Evolutionary conservation across 2,329 filamentous ascomycete genomes (phyloP).

Genomic region (Claviceps monticola): DNA sequence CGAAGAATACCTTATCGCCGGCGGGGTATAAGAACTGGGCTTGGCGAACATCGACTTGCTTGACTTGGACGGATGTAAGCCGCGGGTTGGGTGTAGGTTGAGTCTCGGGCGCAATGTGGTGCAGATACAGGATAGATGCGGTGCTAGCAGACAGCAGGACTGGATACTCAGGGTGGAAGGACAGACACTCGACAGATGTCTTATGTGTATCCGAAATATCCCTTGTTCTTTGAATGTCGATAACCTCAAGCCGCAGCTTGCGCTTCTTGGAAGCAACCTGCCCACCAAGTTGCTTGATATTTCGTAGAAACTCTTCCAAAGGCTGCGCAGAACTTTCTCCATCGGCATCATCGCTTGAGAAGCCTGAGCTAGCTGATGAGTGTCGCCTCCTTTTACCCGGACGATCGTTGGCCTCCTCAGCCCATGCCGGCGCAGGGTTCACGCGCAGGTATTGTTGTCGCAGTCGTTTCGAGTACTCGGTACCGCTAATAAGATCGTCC

Average conservation of each 20-base stretch:
- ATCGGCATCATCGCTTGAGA: constrained; percentile 40
- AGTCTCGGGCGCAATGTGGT: constrained; percentile 70
- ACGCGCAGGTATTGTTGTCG: constrained; percentile 59
- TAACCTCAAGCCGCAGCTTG: constrained; percentile 70
- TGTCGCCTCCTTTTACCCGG: constrained; percentile 36
- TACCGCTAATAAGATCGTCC: constrained; percentile 76
- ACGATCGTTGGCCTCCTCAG: constrained; percentile 33
- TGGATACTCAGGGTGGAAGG: constrained; percentile 80
- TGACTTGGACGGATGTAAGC: constrained; percentile 78
- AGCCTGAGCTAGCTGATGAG: constrained; percentile 38
- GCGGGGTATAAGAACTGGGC: constrained; percentile 63
- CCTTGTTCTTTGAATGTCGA: constrained; percentile 81
- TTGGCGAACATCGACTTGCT: constrained; percentile 68
- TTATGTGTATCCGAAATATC: constrained; percentile 70
- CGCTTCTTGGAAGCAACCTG: constrained; percentile 41
- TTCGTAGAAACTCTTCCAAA: constrained; percentile 65
- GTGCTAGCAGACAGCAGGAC: constrained; percentile 82
- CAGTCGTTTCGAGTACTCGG: constrained; percentile 70
- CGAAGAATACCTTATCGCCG: constrained; percentile 73
- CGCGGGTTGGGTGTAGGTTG: constrained; percentile 73
- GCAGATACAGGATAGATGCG: constrained; percentile 72
- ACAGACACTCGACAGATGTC: constrained; percentile 67
- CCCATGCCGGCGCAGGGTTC: constrained; percentile 49
- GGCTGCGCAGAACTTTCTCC: constrained; percentile 56
- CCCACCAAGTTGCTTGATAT: constrained; percentile 52